Base-by-base conservation (phyloP, 352 stramenopile species). In the Phytophthora cactorum region DNA sequence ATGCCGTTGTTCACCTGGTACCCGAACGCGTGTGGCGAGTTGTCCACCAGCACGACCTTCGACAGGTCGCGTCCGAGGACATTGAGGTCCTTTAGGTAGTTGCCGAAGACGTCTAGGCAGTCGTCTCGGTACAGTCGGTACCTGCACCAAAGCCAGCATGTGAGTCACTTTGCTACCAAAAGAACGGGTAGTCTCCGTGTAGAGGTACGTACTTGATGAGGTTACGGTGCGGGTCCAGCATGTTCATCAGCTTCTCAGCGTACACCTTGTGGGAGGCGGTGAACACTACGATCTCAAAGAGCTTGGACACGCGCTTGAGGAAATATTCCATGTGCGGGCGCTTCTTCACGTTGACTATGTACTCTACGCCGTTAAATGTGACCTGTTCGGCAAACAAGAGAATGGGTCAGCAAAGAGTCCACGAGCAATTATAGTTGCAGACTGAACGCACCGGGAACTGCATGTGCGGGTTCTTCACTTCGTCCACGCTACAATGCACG, bases 211-310 rank as follows among this genome's bases (percentile, higher is more conserved):
- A 94, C 81, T 95, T 95, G 74, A 98, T 97, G 39, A 95, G 79
- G 29, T 95, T 86, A 38, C 84, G 72, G 29, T 96, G 70, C 11
- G 97, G 97, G 78, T 99, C 98, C 57, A 99, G 88, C 54, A 98
- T 81, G 77, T 99, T 95, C 50, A 99, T 88, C 52, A 99, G 81
- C 54, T 97, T 96, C 68, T 99, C 95, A 0, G 98, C 98, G 72
- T 99, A 99, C 14, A 83, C 87, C 45, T 86, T 86, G 68, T 96
- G 97, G 28, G 91, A 98, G 0, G 98, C 98, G 2, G 98, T 99
- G 77, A 99, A 99, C 5, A 99, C 89, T n/a, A 99, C 91, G n/a
- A 99, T 96, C 74, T 99, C 98, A 66, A 99, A 99, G 27, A 96
- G 82, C 50, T 89, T 87, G 5, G 86, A 83, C 10, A 98, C 95